Base-by-base conservation (phyloP, 179 eudicot genomes). In the Spergularia azorica region DNA sequence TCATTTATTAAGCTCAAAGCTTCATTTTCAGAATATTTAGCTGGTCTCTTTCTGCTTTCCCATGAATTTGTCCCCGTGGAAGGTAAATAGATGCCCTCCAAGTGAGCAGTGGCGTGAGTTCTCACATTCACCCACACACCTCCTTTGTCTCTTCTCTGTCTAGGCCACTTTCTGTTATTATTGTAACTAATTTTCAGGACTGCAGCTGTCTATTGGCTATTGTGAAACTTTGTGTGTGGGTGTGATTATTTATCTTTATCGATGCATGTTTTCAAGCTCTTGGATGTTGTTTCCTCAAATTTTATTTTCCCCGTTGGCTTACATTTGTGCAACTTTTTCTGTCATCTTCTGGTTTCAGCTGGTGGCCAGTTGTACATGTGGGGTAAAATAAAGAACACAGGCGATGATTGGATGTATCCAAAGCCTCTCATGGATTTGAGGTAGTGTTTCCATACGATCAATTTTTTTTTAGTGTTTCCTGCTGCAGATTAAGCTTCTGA, bases 321-420 rank as follows among this genome's bases (percentile, higher is more conserved):
- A 32, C 65, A 52, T 56, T 4, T 18, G 16, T 56, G 57, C 39
- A 26, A 71, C 5, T 63, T 38, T 5, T 15, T 50, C 41, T 64
- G 14, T 58, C 17, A 21, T 76, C 26, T 57, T 52, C 38, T 48
- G 61, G 17, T 78, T 68, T 63, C 86, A 95, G 99, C 88, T 81
- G 99, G 98, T 71, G 99, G 99, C 71, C 99, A 96, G 85, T 82
- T 96, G 79, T 96, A 94, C 79, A 92, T 96, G 98, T 96, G 99
- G 99, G 99, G 99, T 2, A 96, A 96, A 82, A 68, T 96, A 78
- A 96, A 96, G 90, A 86, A 72, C 74, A 87, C 89, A 20, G 99
- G 99, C 61, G 99, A 96, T 81, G 98, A 96, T 70, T 96, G 94
- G 94, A 96, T 96, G 99, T 96, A 96, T 85, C 99, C 99, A 55